These are phyloP conservation scores for Penicillium manginii DNA, from an alignment of 495 filamentous ascomycete species.

Conservation along the genomic window DNA sequence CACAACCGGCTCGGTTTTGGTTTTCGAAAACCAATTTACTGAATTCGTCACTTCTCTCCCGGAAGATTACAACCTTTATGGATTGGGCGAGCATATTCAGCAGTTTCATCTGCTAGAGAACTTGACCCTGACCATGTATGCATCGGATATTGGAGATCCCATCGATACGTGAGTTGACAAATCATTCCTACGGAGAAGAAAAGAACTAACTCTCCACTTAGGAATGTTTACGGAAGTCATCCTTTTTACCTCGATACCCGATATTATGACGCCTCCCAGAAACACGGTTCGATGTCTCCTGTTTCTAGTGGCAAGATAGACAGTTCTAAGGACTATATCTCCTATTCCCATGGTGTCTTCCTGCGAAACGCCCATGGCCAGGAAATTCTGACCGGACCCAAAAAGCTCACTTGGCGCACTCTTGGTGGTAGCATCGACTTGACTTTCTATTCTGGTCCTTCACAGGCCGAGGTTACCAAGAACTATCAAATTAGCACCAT, in stretches of 20 bases:
- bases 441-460: conserved; percentile 65
- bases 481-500: conserved; percentile 59
- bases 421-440: conserved; percentile 66
- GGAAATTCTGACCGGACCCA: conserved; percentile 67
- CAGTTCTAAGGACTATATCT: conserved; percentile 58
- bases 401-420: conserved; percentile 76
- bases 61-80: conserved; percentile 65
- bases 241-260: conserved; percentile 68
- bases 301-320: conserved; percentile 58
- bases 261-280: conserved; percentile 59
- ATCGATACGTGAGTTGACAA: conserved; percentile 50
- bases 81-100: conserved; percentile 64
- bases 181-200: neutral
- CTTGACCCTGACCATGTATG: conserved; percentile 67
- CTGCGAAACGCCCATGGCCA: conserved; percentile 72
- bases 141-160: conserved; percentile 68
- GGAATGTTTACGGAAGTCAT: conserved; percentile 64
- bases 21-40: conserved; percentile 68
- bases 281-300: conserved; percentile 51
- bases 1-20: conserved; percentile 57
- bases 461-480: conserved; percentile 57
- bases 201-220: conserved; percentile 17
- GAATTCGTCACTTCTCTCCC: conserved; percentile 62
- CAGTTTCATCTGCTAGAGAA: conserved; percentile 62
- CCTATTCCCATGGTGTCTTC: conserved; percentile 65